Conservation (phyloP, 352 stramenopile genomes). For the Globisporangium ultimum region DNA sequence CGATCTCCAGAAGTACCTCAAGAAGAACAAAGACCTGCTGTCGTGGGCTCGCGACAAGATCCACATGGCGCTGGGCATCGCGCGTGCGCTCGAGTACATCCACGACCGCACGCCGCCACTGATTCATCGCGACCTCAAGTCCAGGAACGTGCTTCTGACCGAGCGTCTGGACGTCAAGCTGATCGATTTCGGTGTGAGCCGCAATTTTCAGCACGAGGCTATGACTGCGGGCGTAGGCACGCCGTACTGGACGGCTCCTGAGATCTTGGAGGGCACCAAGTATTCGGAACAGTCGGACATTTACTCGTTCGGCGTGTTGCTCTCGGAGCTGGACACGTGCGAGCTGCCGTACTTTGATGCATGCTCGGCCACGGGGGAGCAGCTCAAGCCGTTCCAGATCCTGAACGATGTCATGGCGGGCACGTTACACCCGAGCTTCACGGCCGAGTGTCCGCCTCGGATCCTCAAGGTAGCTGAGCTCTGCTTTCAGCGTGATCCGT, state of each 20-base stretch:
- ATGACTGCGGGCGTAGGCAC: slow-evolving; percentile 9
- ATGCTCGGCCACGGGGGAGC: slow-evolving; percentile 17
- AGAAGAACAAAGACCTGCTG: too few relatives aligned
- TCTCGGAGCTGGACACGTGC: slow-evolving; percentile 47
- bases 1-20: too few relatives aligned
- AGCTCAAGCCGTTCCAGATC: slow-evolving; percentile 37
- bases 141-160: slow-evolving; percentile 3
- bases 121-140: slow-evolving; percentile 52
- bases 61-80: too few relatives aligned
- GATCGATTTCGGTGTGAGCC: too few relatives aligned
- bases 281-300: slow-evolving; percentile 32
- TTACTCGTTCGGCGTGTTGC: slow-evolving; percentile 27
- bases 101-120: slow-evolving; percentile 20
- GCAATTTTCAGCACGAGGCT: too few relatives aligned
- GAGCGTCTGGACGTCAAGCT: too few relatives aligned
- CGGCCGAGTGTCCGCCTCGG: slow-evolving; percentile 28
- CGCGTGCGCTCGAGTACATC: slow-evolving; percentile 41
- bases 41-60: too few relatives aligned
- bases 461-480: slow-evolving; percentile 31
- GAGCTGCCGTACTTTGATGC: slow-evolving; percentile 28
- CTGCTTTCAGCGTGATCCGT: slow-evolving; percentile 45
- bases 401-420: slow-evolving; percentile 40
- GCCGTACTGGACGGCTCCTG: slow-evolving; percentile 26
- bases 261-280: background rate
- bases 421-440: slow-evolving; percentile 38